Base-by-base conservation (phyloP, 2,329 filamentous ascomycete species). In the Ceratocystis lukuohia region DNA sequence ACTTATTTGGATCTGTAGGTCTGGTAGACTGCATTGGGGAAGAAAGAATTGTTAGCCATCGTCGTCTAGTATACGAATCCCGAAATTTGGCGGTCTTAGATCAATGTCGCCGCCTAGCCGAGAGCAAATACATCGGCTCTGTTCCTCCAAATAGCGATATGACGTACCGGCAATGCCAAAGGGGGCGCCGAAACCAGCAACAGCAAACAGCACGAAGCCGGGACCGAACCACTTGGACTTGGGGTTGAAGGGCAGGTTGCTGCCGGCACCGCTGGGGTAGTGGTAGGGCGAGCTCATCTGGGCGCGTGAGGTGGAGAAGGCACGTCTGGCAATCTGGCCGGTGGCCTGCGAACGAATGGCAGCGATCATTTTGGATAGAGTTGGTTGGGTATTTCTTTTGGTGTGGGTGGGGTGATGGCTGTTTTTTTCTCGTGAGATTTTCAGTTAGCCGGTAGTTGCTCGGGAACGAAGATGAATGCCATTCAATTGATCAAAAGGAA, bases 171-270 rank as follows among this genome's bases (percentile, higher is more conserved):
- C 79, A 74, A 88, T 83, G 73, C 80, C 82, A 76, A 88, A 86
- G 71, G 86, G 86, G 66, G 80, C 73, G 71, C 79, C 74, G 77
- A 87, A 87, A 69, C 82, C 83, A 69, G 77, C 75, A 72, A 73
- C 75, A 73, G 76, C 75, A 81, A 89, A 94, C 70, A 76, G 75
- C 88, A 91, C 95, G 86, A 88, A 99, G 79, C 87, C 83, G 72
- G 90, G 69, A 71, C 80, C 84, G 77, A 99, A 99, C 80, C 83
- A 88, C 80, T 86, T 89, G 76, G 87, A 93, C 80, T 90, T 83
- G 71, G 94, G 89, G 84, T 99, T 96, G 86, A 99, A 99, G 71
- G 94, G 94, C 71, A 99, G 80, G 84, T 96, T 97, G 82, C 84
- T 87, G 79, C 91, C 88, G 74, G 93, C 89, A 71, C 93, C 94